A percentile compares a stretch with the other conserved stretches of the same genome.
phyloP scores from a whole-genome alignment of 306 rosid species.

The Malus sylvestris region DNA sequence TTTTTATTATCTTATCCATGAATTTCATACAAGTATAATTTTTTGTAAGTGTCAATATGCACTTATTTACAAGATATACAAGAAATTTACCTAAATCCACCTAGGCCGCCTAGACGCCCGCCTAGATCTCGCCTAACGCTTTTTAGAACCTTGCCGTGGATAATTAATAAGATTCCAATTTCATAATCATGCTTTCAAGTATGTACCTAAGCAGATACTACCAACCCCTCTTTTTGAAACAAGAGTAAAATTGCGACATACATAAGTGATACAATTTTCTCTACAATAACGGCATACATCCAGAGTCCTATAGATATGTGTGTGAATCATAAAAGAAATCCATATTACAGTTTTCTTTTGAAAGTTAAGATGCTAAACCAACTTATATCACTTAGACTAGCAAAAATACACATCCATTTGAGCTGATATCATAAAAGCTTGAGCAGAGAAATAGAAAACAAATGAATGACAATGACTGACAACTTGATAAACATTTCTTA shows the following conservation, averaged over 20 bases:
- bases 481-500: conserved; percentile 14
- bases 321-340: not conserved
- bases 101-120: too few species aligned
- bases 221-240: not conserved
- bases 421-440: not conserved
- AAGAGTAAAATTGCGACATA: not conserved
- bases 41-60: too few species aligned
- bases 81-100: too few species aligned
- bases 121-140: too few species aligned
- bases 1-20: too few species aligned
- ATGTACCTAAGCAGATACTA: not conserved
- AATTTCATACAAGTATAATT: too few species aligned
- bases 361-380: not conserved
- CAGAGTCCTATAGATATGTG: not conserved
- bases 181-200: not conserved
- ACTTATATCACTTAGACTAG: not conserved
- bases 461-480: not conserved
- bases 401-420: not conserved
- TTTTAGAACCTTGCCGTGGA: too few species aligned
- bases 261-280: not conserved
- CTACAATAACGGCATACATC: not conserved
- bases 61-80: too few species aligned
- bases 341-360: not conserved
- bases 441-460: conserved; percentile 8
- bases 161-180: not conserved